A percentile compares a stretch with the other conserved stretches of the same genome.
Evolutionary conservation across 371 early-diverging fungal species (phyloP).

Genomic region (Apophysomyces elegans): DNA sequence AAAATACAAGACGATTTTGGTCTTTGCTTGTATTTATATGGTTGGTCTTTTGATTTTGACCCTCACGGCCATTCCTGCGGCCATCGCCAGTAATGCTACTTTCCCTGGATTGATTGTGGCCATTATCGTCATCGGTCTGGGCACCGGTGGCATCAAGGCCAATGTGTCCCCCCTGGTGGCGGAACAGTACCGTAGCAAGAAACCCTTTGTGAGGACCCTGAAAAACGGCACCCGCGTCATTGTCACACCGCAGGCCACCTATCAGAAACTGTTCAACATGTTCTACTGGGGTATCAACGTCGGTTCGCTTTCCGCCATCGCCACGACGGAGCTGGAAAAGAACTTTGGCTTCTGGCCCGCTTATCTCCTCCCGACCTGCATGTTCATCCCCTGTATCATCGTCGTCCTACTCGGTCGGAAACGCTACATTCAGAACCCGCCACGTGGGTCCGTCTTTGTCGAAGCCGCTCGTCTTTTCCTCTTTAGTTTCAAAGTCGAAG

Average conservation of each 20-base stretch:
- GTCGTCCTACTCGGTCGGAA: constrained; percentile 64
- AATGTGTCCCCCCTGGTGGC: constrained; percentile 54
- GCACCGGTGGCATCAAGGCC: constrained; percentile 57
- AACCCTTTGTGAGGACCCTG: constrained; percentile 37
- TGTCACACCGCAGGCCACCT: constrained; percentile 33
- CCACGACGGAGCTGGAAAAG: constrained; percentile 58
- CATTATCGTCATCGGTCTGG: constrained; percentile 71
- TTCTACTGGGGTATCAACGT: constrained; percentile 53
- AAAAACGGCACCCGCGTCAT: constrained; percentile 31
- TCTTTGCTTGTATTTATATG: constrained; percentile 70
- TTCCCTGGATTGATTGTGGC: constrained; percentile 71
- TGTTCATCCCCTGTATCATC: constrained; percentile 66
- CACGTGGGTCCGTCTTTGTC: constrained; percentile 60
- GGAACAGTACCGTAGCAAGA: constrained; percentile 42
- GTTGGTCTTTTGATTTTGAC: constrained; percentile 74
- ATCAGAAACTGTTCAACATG: constrained; percentile 32
- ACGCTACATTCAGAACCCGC: constrained; percentile 62
- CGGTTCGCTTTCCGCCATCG: constrained; percentile 67
- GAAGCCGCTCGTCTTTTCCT: constrained; percentile 39
- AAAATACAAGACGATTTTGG: constrained; percentile 80
- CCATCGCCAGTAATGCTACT: constrained; percentile 57
- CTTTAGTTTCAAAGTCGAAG: constrained; percentile 32
- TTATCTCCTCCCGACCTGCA: constrained; percentile 70
- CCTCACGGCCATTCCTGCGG: constrained; percentile 61
- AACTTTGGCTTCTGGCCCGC: constrained; percentile 68